Evolutionary conservation across 495 filamentous ascomycete genomes (phyloP).

Genomic region (Terfezia boudieri): DNA sequence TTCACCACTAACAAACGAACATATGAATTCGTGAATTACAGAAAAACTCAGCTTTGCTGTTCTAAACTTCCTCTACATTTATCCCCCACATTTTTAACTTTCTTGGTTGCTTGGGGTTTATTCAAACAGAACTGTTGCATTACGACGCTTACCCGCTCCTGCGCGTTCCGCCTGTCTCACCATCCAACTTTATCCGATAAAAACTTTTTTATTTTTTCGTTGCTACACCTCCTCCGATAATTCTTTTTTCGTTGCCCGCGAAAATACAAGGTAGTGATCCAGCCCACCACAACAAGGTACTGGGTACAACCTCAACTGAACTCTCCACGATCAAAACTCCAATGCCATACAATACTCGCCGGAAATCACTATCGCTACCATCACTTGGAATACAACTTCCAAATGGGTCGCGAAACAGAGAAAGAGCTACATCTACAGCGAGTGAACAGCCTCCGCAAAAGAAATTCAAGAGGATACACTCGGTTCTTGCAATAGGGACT

Average conservation of each 20-base stretch:
- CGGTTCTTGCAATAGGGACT: slow-evolving; percentile 24
- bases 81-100: not conserved
- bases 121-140: not conserved
- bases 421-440: slow-evolving; percentile 38
- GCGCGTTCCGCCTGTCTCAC: not conserved
- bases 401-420: slow-evolving; percentile 43
- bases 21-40: not conserved
- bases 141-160: not conserved
- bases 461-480: slow-evolving; percentile 49
- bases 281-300: slow-evolving; percentile 3
- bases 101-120: not conserved
- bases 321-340: slow-evolving; percentile 3
- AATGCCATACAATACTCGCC: slow-evolving; percentile 95
- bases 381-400: slow-evolving; percentile 82
- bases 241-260: not conserved
- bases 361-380: slow-evolving; percentile 85
- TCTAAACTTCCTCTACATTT: not conserved
- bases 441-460: slow-evolving; percentile 46
- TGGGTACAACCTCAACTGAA: not conserved
- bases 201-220: slow-evolving; percentile 5
- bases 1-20: too few relatives aligned
- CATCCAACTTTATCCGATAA: slow-evolving; percentile 14
- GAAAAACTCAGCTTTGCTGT: not conserved
- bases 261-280: slow-evolving; percentile 10
- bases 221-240: not conserved